Evolutionary conservation across 441 rosid species (phyloP), one percentile per base, ranked within the genome.

Genomic region (Cnidoscolus chayamansa): DNA sequence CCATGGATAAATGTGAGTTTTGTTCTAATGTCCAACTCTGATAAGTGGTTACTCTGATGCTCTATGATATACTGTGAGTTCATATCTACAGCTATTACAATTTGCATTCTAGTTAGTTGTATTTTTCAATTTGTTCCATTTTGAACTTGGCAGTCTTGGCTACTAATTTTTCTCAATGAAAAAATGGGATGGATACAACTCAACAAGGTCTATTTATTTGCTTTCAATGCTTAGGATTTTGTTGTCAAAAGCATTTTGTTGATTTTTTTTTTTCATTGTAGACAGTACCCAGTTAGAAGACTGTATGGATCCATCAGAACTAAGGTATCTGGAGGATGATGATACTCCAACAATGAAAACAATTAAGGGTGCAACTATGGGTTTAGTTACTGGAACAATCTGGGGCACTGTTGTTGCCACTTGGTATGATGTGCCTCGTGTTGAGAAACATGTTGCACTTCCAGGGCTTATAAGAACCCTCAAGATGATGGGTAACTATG

Each of bases 401-500:
- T 91, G 84, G 82, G 97, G 98, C 32, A 93, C 96, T 54, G 65
- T 89, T 63, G 84, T 93, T 3, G 98, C 98, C n/a, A 86, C 94
- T 30, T 90, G 98, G 98, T 65, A 86, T 61, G 98, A 93, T 16
- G 98, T 93, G 20, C 97, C 98, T 67, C 90, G 97, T 66, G 97
- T 94, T 0, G 98, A 94, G 87, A 91, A 92, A 74, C 88, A 76
- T 58, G 97, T 92, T 32, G 97, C 97, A 2, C 91, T 94, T 71
- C 98, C 97, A 0, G 98, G 97, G 53, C 83, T 94, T 17, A 47
- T 90, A 60, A 89, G 98, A 81, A 90, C 97, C 7, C 72, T 94
- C 54, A 92, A 81, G 87, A 89, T 94, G 97, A 94, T 92, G 98
- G 98, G 98, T 25, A 90, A 79, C 37, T 77, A 90, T n/a, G 97